Percentiles rank a stretch among this genome's conserved stretches.
Conservation (phyloP, 352 stramenopile genomes). For the Phytophthora pisi region DNA sequence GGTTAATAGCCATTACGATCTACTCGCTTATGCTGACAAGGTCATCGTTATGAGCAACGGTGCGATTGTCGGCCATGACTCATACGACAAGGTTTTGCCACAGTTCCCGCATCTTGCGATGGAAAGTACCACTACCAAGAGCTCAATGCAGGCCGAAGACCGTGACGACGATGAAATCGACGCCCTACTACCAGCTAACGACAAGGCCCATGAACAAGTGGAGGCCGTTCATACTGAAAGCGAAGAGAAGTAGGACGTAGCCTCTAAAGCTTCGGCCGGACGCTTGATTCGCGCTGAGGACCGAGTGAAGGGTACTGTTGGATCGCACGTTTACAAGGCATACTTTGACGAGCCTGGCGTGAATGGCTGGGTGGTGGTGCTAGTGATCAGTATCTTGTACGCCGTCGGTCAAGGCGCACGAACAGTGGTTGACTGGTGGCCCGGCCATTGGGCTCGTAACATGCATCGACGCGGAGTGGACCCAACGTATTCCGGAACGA, state of each 20-base stretch:
- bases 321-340: constrained; percentile 25
- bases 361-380: constrained; percentile 18
- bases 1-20: constrained; percentile 92
- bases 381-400: constrained; percentile 9
- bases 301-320: constrained; percentile 36
- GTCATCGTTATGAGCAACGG: constrained; percentile 79
- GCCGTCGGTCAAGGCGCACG: constrained; percentile 7
- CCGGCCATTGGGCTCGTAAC: constrained; percentile 22
- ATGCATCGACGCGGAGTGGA: constrained; percentile 16
- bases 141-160: background rate
- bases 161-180: constrained; percentile 2
- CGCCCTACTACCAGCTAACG: background rate
- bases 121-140: background rate
- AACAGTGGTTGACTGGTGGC: constrained; percentile 28
- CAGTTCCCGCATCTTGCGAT: constrained; percentile 36
- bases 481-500: constrained; percentile 39
- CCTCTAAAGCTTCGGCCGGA: constrained; percentile 3
- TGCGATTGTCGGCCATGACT: constrained; percentile 73
- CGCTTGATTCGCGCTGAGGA: constrained; percentile 33
- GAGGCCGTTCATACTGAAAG: background rate
- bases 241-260: background rate
- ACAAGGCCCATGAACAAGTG: background rate
- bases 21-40: constrained; percentile 62
- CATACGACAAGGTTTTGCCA: constrained; percentile 64
- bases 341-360: constrained; percentile 40